Evolutionary conservation across 31 red algal species (phyloP), one percentile per base, ranked within the genome.

Genomic region (Porphyra umbilicalis): DNA sequence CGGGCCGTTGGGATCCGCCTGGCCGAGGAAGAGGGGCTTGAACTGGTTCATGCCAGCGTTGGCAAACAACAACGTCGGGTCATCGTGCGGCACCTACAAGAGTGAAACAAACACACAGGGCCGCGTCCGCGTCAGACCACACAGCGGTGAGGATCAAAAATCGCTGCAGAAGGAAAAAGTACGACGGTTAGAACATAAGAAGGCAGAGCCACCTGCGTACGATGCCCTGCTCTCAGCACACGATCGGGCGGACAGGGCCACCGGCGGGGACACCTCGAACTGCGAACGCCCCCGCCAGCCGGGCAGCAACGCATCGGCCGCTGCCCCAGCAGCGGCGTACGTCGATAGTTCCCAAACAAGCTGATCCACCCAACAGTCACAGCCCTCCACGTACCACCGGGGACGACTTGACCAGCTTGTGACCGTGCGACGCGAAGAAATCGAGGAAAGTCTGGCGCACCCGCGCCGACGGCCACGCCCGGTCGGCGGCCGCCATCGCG

Each of bases 41-140:
- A 93, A 99, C 86, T 97, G 98, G 82, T 97, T 95, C 98, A 99
- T 99, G 29, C 98, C 98, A 31, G 98, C 94, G 85, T 97, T 99
- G 37, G 90, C 87, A 76, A 99, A 99, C 20, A 99, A 79, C 32
- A 99, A 85, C 30, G 98, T 97, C 35, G 94, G 94, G 81, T 99
- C 98, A 38, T 99, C 92, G 79, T 95, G 88, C 0, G 94, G 94
- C 31, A 99, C 98, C 57, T 71, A 29, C 25, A 4, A n/a, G 25
- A n/a, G 13, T 5, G 57, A 8, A 71, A 8, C 2, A n/a, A 71
- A n/a, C 18, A n/a, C 25, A n/a, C 4, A 1, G 57, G 57, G 8
- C 0, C 6, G 25, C 4, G 57, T 71, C 57, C 25, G 57, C 25
- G 4, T 71, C 57, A 20, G 7, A 71, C 57, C 57, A 2, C 4